Evolutionary conservation across 306 rosid species (phyloP).

Genomic region (Sicyos edulis): DNA sequence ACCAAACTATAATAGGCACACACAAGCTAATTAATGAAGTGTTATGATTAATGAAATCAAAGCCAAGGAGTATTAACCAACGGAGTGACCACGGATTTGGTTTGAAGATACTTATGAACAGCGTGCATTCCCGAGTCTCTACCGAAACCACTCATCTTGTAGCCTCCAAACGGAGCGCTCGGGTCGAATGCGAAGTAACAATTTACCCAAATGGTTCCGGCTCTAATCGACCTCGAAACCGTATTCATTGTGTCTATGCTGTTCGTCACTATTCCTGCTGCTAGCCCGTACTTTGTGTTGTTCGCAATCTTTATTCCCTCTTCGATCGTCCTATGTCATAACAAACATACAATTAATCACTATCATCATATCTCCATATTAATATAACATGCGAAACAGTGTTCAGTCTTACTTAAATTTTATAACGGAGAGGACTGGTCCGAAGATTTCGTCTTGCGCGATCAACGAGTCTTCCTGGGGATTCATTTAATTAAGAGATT

Average conservation of each 20-base stretch:
- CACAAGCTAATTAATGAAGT: too few relatives aligned
- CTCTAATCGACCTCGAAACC: constrained; percentile 70
- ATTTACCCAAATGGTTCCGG: constrained; percentile 71
- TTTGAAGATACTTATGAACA: constrained; percentile 56
- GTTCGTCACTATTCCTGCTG: constrained; percentile 78
- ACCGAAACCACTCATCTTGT: constrained; percentile 83
- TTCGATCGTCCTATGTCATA: constrained; percentile 51
- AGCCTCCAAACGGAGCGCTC: constrained; percentile 76
- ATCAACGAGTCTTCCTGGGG: constrained; percentile 67
- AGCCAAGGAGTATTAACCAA: constrained; percentile 83
- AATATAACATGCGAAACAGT: too few relatives aligned
- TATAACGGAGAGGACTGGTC: constrained; percentile 64
- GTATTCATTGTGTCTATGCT: constrained; percentile 67
- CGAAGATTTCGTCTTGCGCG: constrained; percentile 70
- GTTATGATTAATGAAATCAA: constrained; percentile 12
- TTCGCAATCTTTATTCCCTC: constrained; percentile 70
- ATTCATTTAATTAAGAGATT: background rate
- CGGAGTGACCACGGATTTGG: constrained; percentile 82
- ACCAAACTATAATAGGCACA: too few relatives aligned
- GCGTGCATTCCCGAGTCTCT: constrained; percentile 63
- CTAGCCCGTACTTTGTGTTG: constrained; percentile 64
- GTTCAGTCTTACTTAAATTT: constrained; percentile 70
- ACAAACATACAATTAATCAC: background rate
- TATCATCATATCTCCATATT: too few relatives aligned
- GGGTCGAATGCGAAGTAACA: constrained; percentile 59